Evolutionary conservation across 345 rosid genomes (phyloP).

Genomic region (Eucalyptus camaldulensis): DNA sequence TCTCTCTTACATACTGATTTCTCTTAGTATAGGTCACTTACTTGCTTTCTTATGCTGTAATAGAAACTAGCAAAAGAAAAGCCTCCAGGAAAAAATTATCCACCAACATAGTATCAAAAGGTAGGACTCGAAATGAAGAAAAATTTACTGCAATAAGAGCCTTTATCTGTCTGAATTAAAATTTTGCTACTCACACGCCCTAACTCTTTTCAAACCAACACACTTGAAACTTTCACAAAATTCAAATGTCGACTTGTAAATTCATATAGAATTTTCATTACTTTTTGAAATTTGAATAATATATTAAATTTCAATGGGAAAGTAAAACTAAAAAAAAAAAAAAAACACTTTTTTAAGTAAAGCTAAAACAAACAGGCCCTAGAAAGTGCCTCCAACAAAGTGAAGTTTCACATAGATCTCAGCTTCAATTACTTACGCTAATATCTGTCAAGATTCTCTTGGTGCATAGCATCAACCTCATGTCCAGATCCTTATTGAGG

Average conservation of each 20-base stretch:
- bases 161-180: not conserved
- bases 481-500: slow-evolving; percentile 48
- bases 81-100: not conserved
- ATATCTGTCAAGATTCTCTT: slow-evolving; percentile 27
- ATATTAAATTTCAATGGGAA: not conserved
- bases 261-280: not conserved
- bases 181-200: not conserved
- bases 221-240: not conserved
- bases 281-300: not conserved
- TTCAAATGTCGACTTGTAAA: not conserved
- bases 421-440: slow-evolving; percentile 3
- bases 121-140: not conserved
- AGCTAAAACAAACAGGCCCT: not conserved
- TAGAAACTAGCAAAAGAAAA: not conserved
- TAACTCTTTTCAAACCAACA: not conserved
- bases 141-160: not conserved
- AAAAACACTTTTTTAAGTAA: not conserved
- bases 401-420: not conserved
- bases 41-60: not conserved
- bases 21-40: not conserved
- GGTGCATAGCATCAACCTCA: slow-evolving; percentile 43
- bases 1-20: not conserved
- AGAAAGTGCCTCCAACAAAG: not conserved
- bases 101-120: not conserved
- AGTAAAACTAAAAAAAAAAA: not conserved